Evolutionary conservation across 2,329 filamentous ascomycete genomes (phyloP), one percentile per base, ranked within the genome.

Genomic region (Phialemonium atrogriseum): DNA sequence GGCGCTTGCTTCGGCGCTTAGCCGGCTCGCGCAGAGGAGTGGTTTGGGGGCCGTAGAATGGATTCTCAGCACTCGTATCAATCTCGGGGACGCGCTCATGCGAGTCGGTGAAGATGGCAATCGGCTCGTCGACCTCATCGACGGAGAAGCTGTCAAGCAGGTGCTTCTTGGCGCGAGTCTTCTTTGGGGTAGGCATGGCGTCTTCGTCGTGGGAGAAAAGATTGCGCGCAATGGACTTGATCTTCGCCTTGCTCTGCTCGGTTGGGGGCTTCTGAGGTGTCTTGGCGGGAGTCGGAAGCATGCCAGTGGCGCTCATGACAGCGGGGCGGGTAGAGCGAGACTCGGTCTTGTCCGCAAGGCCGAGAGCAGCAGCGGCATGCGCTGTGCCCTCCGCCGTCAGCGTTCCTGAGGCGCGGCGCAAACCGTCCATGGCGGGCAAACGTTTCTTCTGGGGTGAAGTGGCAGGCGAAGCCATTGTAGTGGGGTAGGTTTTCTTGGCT

Each of bases 261-360:
- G 62, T 64, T 2, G 66, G 64, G 27, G 70, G 64, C 62, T 82
- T 84, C 54, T 70, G 70, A 1, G 77, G 84, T 4, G 84, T 89
- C 62, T 88, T 88, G 42, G 77, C 72, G 3, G 84, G 84, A 4
- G 84, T 89, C 11, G 80, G 82, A 27, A 88, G 71, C 70, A 84
- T 81, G 40, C 64, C 67, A 33, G 55, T 46, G 33, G 51, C 32
- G 16, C 34, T 30, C 5, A 37, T 35, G 15, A 37, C 26, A 15
- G 35, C 33, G 3, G 38, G 23, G 20, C 41, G 47, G 24, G 33
- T 29, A 11, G 40, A 37, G 33, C 56, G 56, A 12, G 58, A 48
- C 29, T 54, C 29, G 27, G 55, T 42, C 22, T 30, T 30, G 16
- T 44, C 38, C 26, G 33, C 55, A 52, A 59, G 46, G 22, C 58